Base-by-base conservation (phyloP, 1,139 yeast genomes). In the Hyphopichia pseudoburtonii region DNA sequence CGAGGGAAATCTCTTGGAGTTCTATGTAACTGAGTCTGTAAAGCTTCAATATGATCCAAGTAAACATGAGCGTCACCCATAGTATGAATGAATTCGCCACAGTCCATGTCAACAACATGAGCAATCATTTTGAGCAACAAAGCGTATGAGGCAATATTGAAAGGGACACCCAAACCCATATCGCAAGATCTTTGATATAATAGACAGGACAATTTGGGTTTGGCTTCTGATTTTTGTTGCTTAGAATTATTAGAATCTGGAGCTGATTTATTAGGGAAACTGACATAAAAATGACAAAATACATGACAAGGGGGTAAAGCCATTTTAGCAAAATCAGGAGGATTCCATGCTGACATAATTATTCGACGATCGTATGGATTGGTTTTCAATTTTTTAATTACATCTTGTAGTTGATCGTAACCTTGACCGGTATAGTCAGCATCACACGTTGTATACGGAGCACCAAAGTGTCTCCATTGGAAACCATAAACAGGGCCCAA, bases 381-480 rank as follows among this genome's bases (percentile, higher is more conserved):
- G 10, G 80, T 84, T 53, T 84, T 88, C 48, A 92, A 70, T 48
- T 85, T 86, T 38, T 84, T 70, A 36, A 92, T 87, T 22, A 92
- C 80, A 37, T 87, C 85, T 22, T 80, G 79, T 33, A 92, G 70
- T 65, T 92, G 99, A 57, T 92, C 99, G 38, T 79, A 83, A 3
- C 99, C 99, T 56, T 87, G 74, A 4, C 90, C 92, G 0, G 84
- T 57, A 54, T 92, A 92, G 59, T 92, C 95, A 5, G 90, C 73
- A 45, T 90, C 90, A 55, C 96, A 88, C 40, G 87, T 89, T 29
- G 56, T 70, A 59, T 92, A 92, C 47, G 84, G 79, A 3, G 98
- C 98, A 22, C 98, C 98, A 58, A 94, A 92, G 61, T 94, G 98
- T 54, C 99, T 80, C 99, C 99, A 92, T 63, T 92, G 99, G 65